Conservation (phyloP, 139 green algal genomes). For the Chlorella vulgaris region DNA sequence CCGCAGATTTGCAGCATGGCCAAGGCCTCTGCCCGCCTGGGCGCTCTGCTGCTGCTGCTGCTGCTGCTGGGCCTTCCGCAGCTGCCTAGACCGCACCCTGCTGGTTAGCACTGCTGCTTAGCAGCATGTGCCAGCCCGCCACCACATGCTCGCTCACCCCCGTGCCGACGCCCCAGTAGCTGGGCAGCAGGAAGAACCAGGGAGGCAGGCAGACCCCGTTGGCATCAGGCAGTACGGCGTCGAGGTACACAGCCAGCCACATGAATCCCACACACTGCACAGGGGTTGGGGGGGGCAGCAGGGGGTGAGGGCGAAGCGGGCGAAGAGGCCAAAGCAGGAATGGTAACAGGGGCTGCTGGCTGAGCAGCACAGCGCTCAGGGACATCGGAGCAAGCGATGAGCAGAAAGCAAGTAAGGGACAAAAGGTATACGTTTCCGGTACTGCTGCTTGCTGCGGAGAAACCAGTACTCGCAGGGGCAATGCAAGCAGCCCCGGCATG, state of each 20-base stretch:
- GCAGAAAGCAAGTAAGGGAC: too few relatives aligned
- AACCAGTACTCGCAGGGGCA: too few relatives aligned
- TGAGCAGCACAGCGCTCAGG: background rate
- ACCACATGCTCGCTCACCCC: background rate
- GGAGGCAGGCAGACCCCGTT: slow-evolving; percentile 34
- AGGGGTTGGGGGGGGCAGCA: background rate
- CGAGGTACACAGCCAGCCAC: slow-evolving; percentile 78
- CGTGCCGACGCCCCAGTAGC: slow-evolving; percentile 40
- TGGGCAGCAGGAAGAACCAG: slow-evolving; percentile 60
- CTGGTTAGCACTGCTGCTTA: too few relatives aligned
- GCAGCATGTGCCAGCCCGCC: too few relatives aligned
- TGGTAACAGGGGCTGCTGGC: background rate
- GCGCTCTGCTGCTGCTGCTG: too few relatives aligned
- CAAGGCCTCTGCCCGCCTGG: too few relatives aligned
- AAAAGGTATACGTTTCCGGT: too few relatives aligned
- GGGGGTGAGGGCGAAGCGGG: background rate
- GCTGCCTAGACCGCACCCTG: too few relatives aligned
- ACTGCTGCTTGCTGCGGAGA: too few relatives aligned
- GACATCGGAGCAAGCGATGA: background rate
- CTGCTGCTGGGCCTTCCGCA: too few relatives aligned
- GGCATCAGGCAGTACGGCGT: slow-evolving; percentile 77
- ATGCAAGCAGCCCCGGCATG: too few relatives aligned
- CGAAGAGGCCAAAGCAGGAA: background rate
- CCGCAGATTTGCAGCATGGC: too few relatives aligned
- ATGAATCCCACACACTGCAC: slow-evolving; percentile 59